Base-by-base conservation (phyloP, 2,329 filamentous ascomycete genomes). In the Colletotrichum navitas region DNA sequence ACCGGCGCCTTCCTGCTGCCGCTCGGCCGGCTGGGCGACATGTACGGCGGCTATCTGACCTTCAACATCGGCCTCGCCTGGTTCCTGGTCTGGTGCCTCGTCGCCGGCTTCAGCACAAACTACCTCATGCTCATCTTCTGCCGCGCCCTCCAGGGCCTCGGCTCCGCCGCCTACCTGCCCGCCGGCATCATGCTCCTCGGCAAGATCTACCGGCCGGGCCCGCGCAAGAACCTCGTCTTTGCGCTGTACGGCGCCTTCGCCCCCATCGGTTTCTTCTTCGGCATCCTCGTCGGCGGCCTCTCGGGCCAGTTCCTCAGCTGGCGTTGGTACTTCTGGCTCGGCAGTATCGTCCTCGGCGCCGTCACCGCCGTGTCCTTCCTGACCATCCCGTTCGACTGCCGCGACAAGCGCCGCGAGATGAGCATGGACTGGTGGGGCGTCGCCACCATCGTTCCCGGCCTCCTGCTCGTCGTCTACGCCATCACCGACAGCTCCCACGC, bases 101-200 rank as follows among this genome's bases (percentile, higher is more conserved):
- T 94, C 65, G 88, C 87, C 21, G 93, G 93, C 14, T 93, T 95
- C 81, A 91, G 90, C 70, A 82, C 84, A 65, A 91, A 88, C 80
- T 87, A 90, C 71, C 79, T 89, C 62, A 93, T 94, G 90, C 84
- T 95, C 73, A 91, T 94, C 74, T 84, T 92, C 66, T 93, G 90
- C 77, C 90, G 93, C 63, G 92, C 92, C 11, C 81, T 94, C 54
- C 92, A 94, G 79, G 93, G 93, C 0, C 81, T 95, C 12, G 93
- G 92, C 0, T 87, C 91, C 1, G 91, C 92, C 0, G 92, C 92
- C 0, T 93, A 93, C 72, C 80, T 94, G 14, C 92, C 92, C 0
- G 89, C 91, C 0, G 89, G 91, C 1, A 87, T 94, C 68, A 92
- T 91, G 87, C 84, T 94, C 8, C 82, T 94, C 8, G 91, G 90